These are phyloP conservation scores for Fusarium paranaense DNA, from an alignment of 2,329 filamentous ascomycete genomes.

Conservation along the genomic window DNA sequence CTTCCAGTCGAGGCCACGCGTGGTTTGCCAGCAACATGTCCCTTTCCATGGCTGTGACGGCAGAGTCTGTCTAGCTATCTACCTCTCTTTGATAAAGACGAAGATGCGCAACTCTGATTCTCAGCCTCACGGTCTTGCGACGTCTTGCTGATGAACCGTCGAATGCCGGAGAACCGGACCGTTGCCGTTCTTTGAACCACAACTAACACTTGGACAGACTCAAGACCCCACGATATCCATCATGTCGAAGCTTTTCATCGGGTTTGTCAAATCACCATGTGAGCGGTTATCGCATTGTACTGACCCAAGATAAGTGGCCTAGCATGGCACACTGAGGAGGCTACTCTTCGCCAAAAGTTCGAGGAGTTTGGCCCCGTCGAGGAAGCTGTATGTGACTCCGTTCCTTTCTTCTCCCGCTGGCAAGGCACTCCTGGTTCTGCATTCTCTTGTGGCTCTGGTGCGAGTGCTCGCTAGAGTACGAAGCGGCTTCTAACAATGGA, in stretches of 20 bases:
- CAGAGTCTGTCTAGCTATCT: background rate
- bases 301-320: constrained; percentile 76
- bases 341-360: constrained; percentile 88
- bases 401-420: constrained; percentile 35
- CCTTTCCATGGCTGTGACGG: background rate
- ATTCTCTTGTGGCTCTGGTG: constrained; percentile 33
- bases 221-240: constrained; percentile 42
- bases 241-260: constrained; percentile 89
- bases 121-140: background rate
- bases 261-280: constrained; percentile 18
- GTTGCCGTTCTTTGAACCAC: background rate
- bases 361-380: constrained; percentile 91
- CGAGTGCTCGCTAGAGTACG: constrained; percentile 23
- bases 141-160: background rate
- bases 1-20: constrained; percentile 21
- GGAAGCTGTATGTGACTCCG: constrained; percentile 82
- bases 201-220: constrained; percentile 27
- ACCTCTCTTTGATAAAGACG: background rate
- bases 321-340: constrained; percentile 97
- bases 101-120: constrained; percentile 1
- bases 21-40: constrained; percentile 16
- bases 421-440: constrained; percentile 35
- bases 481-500: constrained; percentile 35
- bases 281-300: constrained; percentile 17
- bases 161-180: background rate